Conservation (phyloP, 306 rosid species). For the Castanea crenata region DNA sequence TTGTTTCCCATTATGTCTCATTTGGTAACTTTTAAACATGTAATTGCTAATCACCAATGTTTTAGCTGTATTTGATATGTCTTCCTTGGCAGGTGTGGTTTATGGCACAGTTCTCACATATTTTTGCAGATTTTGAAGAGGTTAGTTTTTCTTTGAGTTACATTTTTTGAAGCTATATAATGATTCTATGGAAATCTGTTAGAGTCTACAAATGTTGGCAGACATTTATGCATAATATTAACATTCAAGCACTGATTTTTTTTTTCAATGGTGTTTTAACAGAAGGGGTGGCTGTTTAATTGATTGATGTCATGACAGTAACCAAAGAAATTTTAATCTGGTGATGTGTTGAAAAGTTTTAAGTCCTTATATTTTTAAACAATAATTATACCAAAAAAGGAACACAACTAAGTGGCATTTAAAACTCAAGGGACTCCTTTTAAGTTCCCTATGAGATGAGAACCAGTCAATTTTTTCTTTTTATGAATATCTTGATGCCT, state of each 20-base stretch:
- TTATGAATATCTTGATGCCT: background rate
- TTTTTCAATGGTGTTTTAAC: background rate
- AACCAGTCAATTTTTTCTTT: background rate
- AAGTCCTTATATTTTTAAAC: background rate
- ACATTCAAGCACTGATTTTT: background rate
- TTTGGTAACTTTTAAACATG: background rate
- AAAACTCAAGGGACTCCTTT: background rate
- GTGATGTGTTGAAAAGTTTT: background rate
- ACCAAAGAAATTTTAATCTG: background rate
- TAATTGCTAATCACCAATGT: background rate
- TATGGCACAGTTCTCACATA: constrained; percentile 81
- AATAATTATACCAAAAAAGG: background rate
- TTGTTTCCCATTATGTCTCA: background rate
- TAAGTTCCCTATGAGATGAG: background rate
- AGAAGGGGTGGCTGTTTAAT: background rate
- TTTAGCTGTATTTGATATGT: constrained; percentile 19
- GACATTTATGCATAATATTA: background rate
- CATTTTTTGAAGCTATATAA: constrained; percentile 11
- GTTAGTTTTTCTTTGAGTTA: constrained; percentile 35
- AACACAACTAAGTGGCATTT: background rate
- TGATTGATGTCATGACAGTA: background rate
- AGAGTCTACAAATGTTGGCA: background rate
- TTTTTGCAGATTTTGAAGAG: constrained; percentile 82
- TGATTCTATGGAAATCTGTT: constrained; percentile 1
- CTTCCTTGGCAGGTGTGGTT: constrained; percentile 74